Conservation (phyloP, 2,329 filamentous ascomycete species). For the Epichloe elymi region DNA sequence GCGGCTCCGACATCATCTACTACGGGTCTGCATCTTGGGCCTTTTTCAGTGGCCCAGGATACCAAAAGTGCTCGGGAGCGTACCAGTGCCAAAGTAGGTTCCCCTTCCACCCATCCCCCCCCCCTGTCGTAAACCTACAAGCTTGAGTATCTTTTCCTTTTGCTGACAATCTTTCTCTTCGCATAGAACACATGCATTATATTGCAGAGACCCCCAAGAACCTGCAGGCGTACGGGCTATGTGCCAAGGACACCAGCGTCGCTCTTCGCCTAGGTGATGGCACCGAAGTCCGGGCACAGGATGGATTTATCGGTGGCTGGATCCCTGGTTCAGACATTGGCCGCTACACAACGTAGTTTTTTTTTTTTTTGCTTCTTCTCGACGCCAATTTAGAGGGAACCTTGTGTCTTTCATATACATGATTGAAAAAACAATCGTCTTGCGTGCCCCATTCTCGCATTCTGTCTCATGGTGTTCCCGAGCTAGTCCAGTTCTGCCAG, state of each 20-base stretch:
- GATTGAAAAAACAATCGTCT: not conserved
- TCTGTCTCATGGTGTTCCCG: no score
- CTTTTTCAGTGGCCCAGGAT: slow-evolving; percentile 29
- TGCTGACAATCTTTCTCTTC: not conserved
- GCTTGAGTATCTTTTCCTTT: not conserved
- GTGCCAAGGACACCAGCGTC: slow-evolving; percentile 24
- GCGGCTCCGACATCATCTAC: slow-evolving; percentile 26
- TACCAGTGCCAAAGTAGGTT: slow-evolving; percentile 3
- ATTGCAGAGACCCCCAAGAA: slow-evolving; percentile 22
- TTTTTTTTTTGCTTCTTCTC: not conserved
- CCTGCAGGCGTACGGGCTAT: slow-evolving; percentile 28
- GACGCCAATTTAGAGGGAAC: not conserved
- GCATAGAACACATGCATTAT: slow-evolving; percentile 22
- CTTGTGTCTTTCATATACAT: not conserved
- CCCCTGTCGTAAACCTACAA: not conserved
- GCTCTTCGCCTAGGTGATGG: slow-evolving; percentile 24
- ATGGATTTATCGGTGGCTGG: slow-evolving; percentile 25
- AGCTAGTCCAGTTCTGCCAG: no score
- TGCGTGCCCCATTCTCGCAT: no score
- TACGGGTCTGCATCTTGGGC: slow-evolving; percentile 31
- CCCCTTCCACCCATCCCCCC: no score
- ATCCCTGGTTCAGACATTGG: slow-evolving; percentile 20
- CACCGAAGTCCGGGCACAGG: slow-evolving; percentile 17
- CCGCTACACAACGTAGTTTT: slow-evolving; percentile 19
- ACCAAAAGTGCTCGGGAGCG: slow-evolving; percentile 18